phyloP scores from a whole-genome alignment of 2,329 filamentous ascomycete species.

The Trichoderma sp. region DNA sequence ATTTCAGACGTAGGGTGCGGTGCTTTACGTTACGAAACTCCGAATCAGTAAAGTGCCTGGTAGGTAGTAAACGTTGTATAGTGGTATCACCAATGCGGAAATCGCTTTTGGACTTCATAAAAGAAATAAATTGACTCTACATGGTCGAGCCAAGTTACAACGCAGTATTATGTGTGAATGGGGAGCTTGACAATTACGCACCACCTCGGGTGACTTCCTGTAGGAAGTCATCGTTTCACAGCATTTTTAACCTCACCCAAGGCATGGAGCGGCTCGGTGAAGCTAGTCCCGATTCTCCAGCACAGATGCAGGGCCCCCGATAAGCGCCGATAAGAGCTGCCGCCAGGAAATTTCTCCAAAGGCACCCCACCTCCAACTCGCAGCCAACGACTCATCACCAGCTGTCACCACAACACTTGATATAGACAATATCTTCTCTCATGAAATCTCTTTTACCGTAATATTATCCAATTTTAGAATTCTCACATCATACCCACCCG shows the following conservation, averaged over 20 bases:
- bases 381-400: neutral
- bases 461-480: neutral
- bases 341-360: constrained; percentile 17
- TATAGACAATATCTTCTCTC: neutral
- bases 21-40: too few relatives aligned
- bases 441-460: neutral
- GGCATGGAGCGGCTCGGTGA: neutral
- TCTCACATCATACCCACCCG: neutral
- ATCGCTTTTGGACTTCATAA: too few relatives aligned
- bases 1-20: too few relatives aligned
- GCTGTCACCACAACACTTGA: neutral
- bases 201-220: too few relatives aligned
- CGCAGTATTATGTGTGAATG: too few relatives aligned
- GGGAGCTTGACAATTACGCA: too few relatives aligned
- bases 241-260: neutral
- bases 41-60: too few relatives aligned
- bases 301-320: constrained; percentile 22
- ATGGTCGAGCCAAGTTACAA: too few relatives aligned
- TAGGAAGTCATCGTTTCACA: neutral
- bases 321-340: constrained; percentile 26
- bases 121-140: too few relatives aligned
- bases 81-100: too few relatives aligned
- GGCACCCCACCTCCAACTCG: constrained; percentile 10
- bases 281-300: neutral
- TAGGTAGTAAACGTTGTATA: too few relatives aligned